These are phyloP conservation scores for Scheffersomyces parashehatae DNA, from an alignment of 1,139 yeast species.

Conservation along the genomic window DNA sequence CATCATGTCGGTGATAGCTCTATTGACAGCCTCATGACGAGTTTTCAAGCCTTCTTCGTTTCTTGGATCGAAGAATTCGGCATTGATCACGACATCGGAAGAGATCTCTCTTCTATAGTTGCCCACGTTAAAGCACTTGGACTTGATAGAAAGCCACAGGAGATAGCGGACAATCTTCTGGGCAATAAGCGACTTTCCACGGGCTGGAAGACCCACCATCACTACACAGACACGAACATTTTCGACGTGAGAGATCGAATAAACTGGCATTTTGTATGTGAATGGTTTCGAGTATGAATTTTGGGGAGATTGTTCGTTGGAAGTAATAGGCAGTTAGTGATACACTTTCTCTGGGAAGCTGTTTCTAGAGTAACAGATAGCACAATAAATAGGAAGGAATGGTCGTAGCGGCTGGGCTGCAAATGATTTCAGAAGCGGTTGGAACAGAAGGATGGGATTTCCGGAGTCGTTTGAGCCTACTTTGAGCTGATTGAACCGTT, in stretches of 20 bases:
- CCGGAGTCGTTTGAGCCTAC: too few species aligned
- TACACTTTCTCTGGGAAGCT: too few species aligned
- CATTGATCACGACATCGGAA: constrained; percentile 39
- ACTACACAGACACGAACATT: constrained; percentile 74
- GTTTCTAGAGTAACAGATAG: too few species aligned
- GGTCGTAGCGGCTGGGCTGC: too few species aligned
- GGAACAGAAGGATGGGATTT: too few species aligned
- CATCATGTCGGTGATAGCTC: constrained; percentile 82
- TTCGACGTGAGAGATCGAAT: constrained; percentile 69
- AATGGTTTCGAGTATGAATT: too few species aligned
- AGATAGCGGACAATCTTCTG: constrained; percentile 85
- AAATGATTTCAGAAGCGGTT: too few species aligned
- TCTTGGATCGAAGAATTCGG: constrained; percentile 74
- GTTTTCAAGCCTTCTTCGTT: constrained; percentile 64
- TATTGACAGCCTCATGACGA: constrained; percentile 68
- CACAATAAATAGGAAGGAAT: too few species aligned
- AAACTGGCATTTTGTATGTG: constrained; percentile 58
- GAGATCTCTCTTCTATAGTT: constrained; percentile 66
- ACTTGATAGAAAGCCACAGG: constrained; percentile 86
- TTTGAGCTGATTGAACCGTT: too few species aligned
- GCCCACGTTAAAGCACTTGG: constrained; percentile 90
- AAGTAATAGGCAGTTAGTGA: too few species aligned
- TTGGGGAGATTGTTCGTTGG: too few species aligned
- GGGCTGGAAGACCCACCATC: constrained; percentile 71
- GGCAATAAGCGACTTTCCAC: constrained; percentile 79